Conservation (phyloP, 1,139 yeast species). For the Kurtzmaniella natalensis region DNA sequence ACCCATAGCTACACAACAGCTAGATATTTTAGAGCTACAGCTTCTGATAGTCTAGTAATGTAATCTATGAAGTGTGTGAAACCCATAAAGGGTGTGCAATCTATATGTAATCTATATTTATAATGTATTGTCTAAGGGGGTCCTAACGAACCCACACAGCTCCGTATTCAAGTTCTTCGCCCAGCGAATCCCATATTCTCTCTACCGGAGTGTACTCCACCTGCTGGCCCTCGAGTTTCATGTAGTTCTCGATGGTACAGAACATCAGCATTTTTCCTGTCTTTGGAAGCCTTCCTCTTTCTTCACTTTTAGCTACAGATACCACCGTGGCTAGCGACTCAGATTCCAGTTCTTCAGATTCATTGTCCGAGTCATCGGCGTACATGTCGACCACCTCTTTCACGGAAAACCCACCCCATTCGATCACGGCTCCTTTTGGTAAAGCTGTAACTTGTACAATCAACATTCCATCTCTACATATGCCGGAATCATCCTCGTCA, state of each 20-base stretch:
- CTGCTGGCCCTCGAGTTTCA: neutral
- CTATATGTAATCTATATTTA: too few relatives aligned
- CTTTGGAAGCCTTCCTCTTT: too few relatives aligned
- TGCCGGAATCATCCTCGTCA: conserved; percentile 10
- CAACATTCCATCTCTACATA: conserved; percentile 28
- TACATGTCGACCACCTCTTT: conserved; percentile 31
- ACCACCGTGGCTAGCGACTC: conserved; percentile 3
- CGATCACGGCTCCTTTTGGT: conserved; percentile 69
- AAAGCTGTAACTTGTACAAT: conserved; percentile 57
- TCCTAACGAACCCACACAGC: conserved; percentile 16
- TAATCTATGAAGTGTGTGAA: too few relatives aligned
- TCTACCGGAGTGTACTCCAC: conserved; percentile 26
- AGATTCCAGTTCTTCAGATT: conserved; percentile 8
- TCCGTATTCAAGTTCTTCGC: conserved; percentile 17
- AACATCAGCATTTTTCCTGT: neutral
- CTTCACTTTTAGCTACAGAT: too few relatives aligned
- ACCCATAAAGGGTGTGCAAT: too few relatives aligned
- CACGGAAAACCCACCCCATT: conserved; percentile 69
- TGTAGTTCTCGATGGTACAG: conserved; percentile 1
- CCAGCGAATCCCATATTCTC: conserved; percentile 16
- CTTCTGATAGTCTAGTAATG: too few relatives aligned
- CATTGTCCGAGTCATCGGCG: conserved; percentile 40
- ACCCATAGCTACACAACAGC: too few relatives aligned
- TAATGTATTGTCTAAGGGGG: too few relatives aligned
- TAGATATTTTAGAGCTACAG: too few relatives aligned